A percentile compares a stretch with the other conserved stretches of the same genome.
Conservation (phyloP, 257 asterid species). For the Solanum peruvianum region DNA sequence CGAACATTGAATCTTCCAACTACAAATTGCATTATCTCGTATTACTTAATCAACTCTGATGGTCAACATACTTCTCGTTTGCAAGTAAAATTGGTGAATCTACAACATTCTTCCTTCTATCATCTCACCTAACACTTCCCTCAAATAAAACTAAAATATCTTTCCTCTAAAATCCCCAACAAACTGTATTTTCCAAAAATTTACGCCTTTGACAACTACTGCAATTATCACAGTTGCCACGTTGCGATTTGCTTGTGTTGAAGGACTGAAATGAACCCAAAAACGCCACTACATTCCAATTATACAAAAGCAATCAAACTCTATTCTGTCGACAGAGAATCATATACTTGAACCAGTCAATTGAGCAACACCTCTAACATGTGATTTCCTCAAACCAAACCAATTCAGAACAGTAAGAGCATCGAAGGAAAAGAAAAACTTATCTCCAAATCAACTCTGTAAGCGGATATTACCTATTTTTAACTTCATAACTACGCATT, state of each 20-base stretch:
- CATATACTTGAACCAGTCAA: neutral
- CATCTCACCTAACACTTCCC: neutral
- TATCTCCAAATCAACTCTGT: neutral
- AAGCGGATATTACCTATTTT: conserved; percentile 38
- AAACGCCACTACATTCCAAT: neutral
- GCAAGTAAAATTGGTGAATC: neutral
- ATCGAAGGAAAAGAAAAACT: neutral
- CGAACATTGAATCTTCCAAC: neutral
- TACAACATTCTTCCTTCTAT: neutral
- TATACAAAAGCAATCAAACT: neutral
- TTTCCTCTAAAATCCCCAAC: neutral
- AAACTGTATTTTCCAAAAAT: neutral
- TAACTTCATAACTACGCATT: conserved; percentile 80
- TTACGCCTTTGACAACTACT: neutral
- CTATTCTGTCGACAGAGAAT: neutral
- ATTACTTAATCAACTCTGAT: neutral
- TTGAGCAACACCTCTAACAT: neutral
- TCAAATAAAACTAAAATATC: neutral
- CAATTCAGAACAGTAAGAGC: neutral
- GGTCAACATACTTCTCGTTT: neutral
- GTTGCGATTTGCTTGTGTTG: neutral
- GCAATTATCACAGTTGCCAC: neutral
- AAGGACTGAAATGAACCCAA: neutral
- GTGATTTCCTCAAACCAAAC: neutral
- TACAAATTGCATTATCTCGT: neutral